Evolutionary conservation across 1,284 basidiomycete genomes (phyloP).

Genomic region (Irpex sp.): DNA sequence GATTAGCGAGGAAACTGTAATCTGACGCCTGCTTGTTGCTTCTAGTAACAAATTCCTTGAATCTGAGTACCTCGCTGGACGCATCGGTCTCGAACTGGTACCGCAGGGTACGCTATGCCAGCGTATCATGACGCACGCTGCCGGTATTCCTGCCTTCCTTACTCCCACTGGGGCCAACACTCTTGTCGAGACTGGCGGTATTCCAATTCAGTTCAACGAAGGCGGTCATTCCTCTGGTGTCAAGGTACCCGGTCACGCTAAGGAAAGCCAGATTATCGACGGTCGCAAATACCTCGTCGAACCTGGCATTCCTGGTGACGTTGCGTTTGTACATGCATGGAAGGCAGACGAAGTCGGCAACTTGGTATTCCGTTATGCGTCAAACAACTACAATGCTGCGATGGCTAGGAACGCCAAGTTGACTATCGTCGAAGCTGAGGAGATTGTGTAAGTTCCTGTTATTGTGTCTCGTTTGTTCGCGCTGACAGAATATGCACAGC

Average conservation of each 20-base stretch:
- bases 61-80: conserved; percentile 73
- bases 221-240: conserved; percentile 64
- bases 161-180: conserved; percentile 90
- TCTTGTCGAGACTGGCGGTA: conserved; percentile 74
- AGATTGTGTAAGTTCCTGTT: conserved; percentile 59
- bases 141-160: conserved; percentile 93
- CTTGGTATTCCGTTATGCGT: conserved; percentile 84
- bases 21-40: neutral
- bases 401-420: conserved; percentile 89
- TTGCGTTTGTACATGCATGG: conserved; percentile 91
- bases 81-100: conserved; percentile 81
- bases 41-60: conserved; percentile 74
- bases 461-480: neutral
- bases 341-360: conserved; percentile 91
- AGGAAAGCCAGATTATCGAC: conserved; percentile 77
- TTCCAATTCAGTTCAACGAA: conserved; percentile 72
- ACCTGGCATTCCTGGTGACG: conserved; percentile 81
- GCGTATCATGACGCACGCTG: conserved; percentile 85
- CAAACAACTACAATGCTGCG: conserved; percentile 83
- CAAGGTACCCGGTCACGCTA: conserved; percentile 67
- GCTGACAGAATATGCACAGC: conserved; percentile 11
- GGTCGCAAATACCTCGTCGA: conserved; percentile 87
- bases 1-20: neutral
- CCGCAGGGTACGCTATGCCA: conserved; percentile 92
- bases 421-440: conserved; percentile 91